phyloP scores from a whole-genome alignment of 1,284 basidiomycete species.

The Neolentinus lepideus region DNA sequence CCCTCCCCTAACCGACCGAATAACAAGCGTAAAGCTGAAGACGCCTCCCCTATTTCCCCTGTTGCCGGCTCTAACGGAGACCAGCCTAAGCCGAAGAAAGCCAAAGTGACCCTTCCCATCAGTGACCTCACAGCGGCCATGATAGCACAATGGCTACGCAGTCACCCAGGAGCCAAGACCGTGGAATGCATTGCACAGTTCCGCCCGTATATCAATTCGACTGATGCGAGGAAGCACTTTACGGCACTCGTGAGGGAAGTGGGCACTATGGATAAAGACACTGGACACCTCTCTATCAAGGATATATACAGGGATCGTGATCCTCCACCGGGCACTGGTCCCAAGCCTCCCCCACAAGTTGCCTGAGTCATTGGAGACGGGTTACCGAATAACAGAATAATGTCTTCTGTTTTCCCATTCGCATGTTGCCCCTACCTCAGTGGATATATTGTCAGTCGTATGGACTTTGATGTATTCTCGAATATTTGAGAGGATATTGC shows the following conservation, averaged over 20 bases:
- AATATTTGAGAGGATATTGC: too few species aligned
- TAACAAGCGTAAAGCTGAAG: conserved; percentile 69
- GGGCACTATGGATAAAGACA: too few species aligned
- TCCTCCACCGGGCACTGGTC: too few species aligned
- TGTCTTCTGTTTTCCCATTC: too few species aligned
- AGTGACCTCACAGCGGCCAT: conserved; percentile 52
- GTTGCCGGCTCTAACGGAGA: conserved; percentile 17
- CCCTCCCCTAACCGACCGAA: conserved; percentile 15
- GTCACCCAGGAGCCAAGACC: conserved; percentile 56
- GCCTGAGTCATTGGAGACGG: too few species aligned
- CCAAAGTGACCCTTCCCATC: conserved; percentile 39
- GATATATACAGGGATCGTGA: too few species aligned
- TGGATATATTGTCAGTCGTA: too few species aligned
- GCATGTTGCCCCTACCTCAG: too few species aligned
- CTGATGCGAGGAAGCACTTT: conserved; percentile 63
- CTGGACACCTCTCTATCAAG: too few species aligned
- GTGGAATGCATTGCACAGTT: conserved; percentile 75
- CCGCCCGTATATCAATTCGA: conserved; percentile 60
- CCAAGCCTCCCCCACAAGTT: too few species aligned
- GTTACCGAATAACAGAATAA: too few species aligned
- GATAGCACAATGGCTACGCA: conserved; percentile 68
- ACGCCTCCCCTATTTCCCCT: conserved; percentile 23
- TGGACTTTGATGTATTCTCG: too few species aligned
- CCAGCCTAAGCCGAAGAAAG: conserved; percentile 56
- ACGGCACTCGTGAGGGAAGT: conserved; percentile 36